Percentiles rank a stretch among this genome's conserved stretches.
phyloP scores from a whole-genome alignment of 2,329 filamentous ascomycete genomes.

The Xylariaceae sp. region DNA sequence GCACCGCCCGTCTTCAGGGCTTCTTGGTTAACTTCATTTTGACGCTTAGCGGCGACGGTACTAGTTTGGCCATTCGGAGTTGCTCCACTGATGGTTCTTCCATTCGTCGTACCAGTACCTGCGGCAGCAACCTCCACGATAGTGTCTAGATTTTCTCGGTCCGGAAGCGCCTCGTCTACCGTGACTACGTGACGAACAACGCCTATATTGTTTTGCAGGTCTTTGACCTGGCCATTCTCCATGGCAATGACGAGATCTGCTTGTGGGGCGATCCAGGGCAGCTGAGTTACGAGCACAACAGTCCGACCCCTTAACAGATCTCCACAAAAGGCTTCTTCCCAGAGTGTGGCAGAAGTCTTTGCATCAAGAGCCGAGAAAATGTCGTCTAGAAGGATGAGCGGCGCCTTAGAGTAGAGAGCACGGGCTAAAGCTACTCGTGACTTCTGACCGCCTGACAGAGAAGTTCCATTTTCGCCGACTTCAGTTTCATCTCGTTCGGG shows the following conservation, averaged over 20 bases:
- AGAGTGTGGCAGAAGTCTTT: constrained; percentile 51
- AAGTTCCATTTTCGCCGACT: constrained; percentile 51
- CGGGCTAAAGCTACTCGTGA: constrained; percentile 52
- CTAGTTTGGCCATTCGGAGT: constrained; percentile 28
- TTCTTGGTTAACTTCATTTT: constrained; percentile 42
- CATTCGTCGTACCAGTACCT: constrained; percentile 18
- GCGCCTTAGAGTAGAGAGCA: constrained; percentile 52
- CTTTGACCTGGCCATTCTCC: constrained; percentile 42
- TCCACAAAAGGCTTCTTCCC: constrained; percentile 53
- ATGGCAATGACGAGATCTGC: constrained; percentile 43
- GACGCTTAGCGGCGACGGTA: constrained; percentile 33
- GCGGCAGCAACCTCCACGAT: constrained; percentile 27
- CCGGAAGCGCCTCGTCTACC: constrained; percentile 36
- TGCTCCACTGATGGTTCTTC: constrained; percentile 17
- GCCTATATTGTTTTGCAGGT: constrained; percentile 42
- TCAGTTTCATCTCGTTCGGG: constrained; percentile 46
- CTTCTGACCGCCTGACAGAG: constrained; percentile 53
- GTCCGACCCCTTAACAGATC: constrained; percentile 51
- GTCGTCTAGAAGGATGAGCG: constrained; percentile 53
- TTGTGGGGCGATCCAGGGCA: constrained; percentile 48
- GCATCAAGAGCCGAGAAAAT: constrained; percentile 56
- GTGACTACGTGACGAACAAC: constrained; percentile 42
- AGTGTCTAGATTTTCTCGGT: constrained; percentile 32
- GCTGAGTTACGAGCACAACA: constrained; percentile 52
- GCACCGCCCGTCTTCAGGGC: constrained; percentile 43